Conservation (phyloP, 169 alveolate species). For the Hepatocystis sp. region DNA sequence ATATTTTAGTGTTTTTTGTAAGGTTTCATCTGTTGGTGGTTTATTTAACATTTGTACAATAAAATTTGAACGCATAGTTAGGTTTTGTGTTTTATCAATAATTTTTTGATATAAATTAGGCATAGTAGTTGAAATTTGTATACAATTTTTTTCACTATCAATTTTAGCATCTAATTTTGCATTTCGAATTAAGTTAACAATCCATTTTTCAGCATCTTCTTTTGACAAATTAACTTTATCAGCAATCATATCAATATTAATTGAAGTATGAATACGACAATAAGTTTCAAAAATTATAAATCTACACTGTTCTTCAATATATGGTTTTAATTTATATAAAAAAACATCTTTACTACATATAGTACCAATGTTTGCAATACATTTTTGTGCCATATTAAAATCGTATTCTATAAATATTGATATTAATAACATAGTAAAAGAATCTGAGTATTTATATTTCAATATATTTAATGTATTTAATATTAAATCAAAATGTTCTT, state of each 20-base stretch:
- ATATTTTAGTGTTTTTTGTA: constrained; percentile 50
- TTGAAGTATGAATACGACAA: constrained; percentile 93
- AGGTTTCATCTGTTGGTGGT: constrained; percentile 68
- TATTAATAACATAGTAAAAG: constrained; percentile 90
- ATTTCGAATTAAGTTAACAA: constrained; percentile 92
- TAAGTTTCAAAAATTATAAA: constrained; percentile 92
- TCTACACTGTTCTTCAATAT: constrained; percentile 90
- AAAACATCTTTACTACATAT: constrained; percentile 86
- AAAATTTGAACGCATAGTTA: constrained; percentile 86
- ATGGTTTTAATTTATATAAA: constrained; percentile 88
- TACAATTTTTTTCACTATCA: constrained; percentile 93
- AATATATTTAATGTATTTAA: constrained; percentile 81
- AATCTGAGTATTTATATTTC: constrained; percentile 87
- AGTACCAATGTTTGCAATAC: constrained; percentile 83
- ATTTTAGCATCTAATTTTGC: constrained; percentile 91
- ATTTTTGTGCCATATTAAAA: constrained; percentile 91
- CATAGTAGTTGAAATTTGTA: constrained; percentile 90
- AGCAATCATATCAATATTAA: constrained; percentile 91
- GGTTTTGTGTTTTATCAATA: constrained; percentile 89
- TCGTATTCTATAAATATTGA: constrained; percentile 91
- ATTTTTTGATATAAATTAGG: constrained; percentile 92
- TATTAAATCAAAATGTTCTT: constrained; percentile 86
- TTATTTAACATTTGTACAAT: constrained; percentile 85
- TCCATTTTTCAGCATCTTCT: constrained; percentile 93
- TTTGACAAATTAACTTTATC: constrained; percentile 89